Evolutionary conservation across 345 rosid genomes (phyloP).

Genomic region (Eucalyptus viminalis): DNA sequence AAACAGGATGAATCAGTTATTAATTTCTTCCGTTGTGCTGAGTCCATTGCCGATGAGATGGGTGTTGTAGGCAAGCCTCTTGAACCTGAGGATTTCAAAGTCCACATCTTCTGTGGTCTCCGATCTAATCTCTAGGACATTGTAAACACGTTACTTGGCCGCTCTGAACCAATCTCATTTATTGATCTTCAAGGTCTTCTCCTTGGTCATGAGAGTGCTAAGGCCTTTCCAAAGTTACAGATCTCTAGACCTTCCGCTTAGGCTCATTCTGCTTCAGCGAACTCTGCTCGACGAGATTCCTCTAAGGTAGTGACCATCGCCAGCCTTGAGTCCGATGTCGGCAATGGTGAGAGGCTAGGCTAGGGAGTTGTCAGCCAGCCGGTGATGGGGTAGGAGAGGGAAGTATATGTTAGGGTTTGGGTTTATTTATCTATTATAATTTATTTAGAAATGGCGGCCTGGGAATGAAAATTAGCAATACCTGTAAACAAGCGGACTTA

Average conservation of each 20-base stretch:
- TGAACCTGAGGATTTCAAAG: neutral
- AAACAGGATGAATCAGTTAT: neutral
- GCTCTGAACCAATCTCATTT: neutral
- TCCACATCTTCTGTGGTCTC: neutral
- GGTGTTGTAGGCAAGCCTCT: neutral
- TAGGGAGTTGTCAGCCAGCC: neutral
- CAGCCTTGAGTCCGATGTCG: neutral
- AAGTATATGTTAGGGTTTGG: neutral
- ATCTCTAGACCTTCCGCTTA: neutral
- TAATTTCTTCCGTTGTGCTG: neutral
- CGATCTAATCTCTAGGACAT: neutral
- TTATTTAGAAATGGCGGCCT: neutral
- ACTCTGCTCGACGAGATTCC: neutral
- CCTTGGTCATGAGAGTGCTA: neutral
- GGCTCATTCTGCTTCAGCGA: neutral
- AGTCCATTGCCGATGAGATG: neutral
- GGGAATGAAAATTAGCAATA: neutral
- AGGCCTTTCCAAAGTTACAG: neutral
- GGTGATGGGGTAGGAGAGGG: neutral
- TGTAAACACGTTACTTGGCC: neutral
- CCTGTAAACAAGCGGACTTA: neutral
- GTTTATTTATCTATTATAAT: neutral
- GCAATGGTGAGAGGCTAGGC: neutral
- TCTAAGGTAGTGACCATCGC: neutral
- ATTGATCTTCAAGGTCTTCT: neutral